These are phyloP conservation scores for Cryphonectria naterciae DNA, from an alignment of 2,329 filamentous ascomycete species.

Conservation along the genomic window DNA sequence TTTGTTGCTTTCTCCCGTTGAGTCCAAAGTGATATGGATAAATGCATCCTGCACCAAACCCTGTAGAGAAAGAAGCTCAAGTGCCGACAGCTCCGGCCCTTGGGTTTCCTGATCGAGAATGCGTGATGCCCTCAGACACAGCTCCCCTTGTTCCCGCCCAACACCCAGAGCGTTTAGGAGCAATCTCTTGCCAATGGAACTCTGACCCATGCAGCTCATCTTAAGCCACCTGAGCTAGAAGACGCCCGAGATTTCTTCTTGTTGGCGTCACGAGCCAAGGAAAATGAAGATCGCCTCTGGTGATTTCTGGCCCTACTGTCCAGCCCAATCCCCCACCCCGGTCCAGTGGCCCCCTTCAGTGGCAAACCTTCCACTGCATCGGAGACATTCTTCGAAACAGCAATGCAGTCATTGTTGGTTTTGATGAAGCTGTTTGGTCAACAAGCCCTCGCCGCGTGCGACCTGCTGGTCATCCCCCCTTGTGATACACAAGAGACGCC, in stretches of 20 bases:
- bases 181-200: constrained; percentile 12
- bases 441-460: not conserved
- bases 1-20: not conserved
- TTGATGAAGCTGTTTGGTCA: constrained; percentile 17
- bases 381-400: constrained; percentile 27
- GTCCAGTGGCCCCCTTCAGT: not conserved
- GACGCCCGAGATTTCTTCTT: not conserved
- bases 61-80: not conserved
- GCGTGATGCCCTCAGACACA: constrained; percentile 19
- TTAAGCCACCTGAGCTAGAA: constrained; percentile 15
- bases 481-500: not conserved
- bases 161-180: constrained; percentile 5
- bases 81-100: constrained; percentile 4
- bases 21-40: not conserved
- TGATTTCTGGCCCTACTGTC: constrained; percentile 9
- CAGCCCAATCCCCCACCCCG: not conserved
- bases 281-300: constrained; percentile 26
- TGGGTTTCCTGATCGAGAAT: constrained; percentile 19
- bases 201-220: constrained; percentile 24
- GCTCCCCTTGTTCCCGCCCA: not conserved
- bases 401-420: constrained; percentile 18
- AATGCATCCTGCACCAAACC: not conserved
- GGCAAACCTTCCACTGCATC: constrained; percentile 24
- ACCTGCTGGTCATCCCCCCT: not conserved
- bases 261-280: constrained; percentile 11